Conservation (phyloP, 345 rosid species). For the Trapa bicornis region DNA sequence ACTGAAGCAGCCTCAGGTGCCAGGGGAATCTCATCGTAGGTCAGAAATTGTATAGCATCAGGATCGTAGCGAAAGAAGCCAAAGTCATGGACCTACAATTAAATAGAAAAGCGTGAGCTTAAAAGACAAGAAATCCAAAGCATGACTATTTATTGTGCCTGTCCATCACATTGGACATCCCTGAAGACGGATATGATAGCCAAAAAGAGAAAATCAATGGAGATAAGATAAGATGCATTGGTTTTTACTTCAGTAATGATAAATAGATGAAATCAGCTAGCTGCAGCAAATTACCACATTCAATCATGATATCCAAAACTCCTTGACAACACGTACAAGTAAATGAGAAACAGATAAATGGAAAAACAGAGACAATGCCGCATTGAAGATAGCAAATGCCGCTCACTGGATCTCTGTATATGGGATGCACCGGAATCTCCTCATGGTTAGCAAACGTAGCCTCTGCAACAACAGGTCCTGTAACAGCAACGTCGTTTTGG, state of each 20-base stretch:
- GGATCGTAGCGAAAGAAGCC: conserved; percentile 91
- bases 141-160: neutral
- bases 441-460: conserved; percentile 87
- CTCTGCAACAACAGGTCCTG: conserved; percentile 94
- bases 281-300: too few relatives aligned
- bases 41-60: conserved; percentile 51
- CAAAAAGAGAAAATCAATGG: neutral
- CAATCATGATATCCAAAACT: too few relatives aligned
- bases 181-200: too few relatives aligned
- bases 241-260: neutral
- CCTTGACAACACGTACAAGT: too few relatives aligned
- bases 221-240: neutral
- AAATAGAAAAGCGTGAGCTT: conserved; percentile 7
- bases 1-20: conserved; percentile 87
- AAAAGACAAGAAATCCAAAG: neutral
- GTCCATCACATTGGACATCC: neutral
- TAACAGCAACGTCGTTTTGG: conserved; percentile 6
- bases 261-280: too few relatives aligned
- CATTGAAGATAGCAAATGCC: neutral
- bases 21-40: conserved; percentile 90
- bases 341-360: too few relatives aligned
- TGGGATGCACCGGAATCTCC: conserved; percentile 69
- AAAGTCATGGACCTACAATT: conserved; percentile 82
- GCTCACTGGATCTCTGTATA: conserved; percentile 89
- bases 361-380: too few relatives aligned